Base-by-base conservation (phyloP, 2,329 filamentous ascomycete genomes). In the Madurella fahalii region DNA sequence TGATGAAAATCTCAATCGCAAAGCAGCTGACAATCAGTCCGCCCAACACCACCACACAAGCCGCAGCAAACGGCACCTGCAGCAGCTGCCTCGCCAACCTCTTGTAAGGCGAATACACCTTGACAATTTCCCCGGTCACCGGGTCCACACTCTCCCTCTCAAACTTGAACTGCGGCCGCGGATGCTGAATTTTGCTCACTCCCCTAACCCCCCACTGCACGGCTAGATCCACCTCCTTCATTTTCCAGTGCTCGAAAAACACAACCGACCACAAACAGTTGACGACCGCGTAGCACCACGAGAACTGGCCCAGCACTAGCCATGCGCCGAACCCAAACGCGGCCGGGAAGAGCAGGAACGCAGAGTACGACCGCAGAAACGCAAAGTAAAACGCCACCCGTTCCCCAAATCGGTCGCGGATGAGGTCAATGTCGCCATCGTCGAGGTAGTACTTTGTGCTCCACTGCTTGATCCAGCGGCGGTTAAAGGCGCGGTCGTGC, bases 161-260 rank as follows among this genome's bases (percentile, higher is more conserved):
- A 72, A 89, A 89, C 61, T 82, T 73, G 70, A 96, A 97, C 64
- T 93, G 82, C 37, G 83, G 80, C 45, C 91, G 81, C 61, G 86
- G 87, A 42, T 83, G 83, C 65, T 96, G 89, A 50, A 96, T 90
- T 47, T 77, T 81, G 4, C 89, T 92, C 1, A 95, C 91, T 7
- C 89, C 88, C 48, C 88, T 85, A 2, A 96, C 91, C 13, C 89
- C 88, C 93, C 93, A 97, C 63, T 90, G 83, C 15, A 96, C 83
- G 9, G 87, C 86, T 8, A 97, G 77, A 66, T 97, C 92, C 1
- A 85, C 77, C 70, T 97, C 90, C 69, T 95, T 90, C 64, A 93
- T 87, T 74, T 95, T 96, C 93, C 93, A 97, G 71, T 89, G 96
- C 68, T 97, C 93, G 53, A 95, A 87, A 67, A 96, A 96, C 46